Evolutionary conservation across 495 filamentous ascomycete species (phyloP).

Genomic region (Penicillium waksmanii): DNA sequence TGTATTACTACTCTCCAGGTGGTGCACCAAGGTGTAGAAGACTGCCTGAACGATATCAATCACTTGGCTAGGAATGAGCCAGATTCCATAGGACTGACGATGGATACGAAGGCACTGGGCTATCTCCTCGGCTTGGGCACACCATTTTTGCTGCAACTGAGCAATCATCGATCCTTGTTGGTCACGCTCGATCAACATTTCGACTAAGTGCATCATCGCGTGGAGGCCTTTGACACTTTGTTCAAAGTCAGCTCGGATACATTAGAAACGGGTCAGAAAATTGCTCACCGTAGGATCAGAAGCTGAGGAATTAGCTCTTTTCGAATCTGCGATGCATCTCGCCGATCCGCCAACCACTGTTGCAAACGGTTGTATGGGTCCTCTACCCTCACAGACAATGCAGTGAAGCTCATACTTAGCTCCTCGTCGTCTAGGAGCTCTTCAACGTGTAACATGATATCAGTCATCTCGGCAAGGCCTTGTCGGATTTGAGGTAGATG

Average conservation of each 20-base stretch:
- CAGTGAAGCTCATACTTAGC: constrained; percentile 5
- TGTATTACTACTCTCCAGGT: constrained; percentile 28
- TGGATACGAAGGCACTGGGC: constrained; percentile 37
- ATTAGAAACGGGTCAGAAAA: no score
- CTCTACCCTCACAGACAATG: constrained; percentile 25
- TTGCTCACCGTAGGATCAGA: no score
- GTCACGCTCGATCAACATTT: constrained; percentile 23
- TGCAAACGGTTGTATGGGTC: constrained; percentile 28
- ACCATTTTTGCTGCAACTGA: constrained; percentile 22
- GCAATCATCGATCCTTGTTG: constrained; percentile 10
- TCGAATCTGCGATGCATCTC: constrained; percentile 20
- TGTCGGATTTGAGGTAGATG: constrained; percentile 33
- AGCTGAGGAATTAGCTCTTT: no score
- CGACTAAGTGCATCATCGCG: constrained; percentile 28
- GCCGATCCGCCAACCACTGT: constrained; percentile 28
- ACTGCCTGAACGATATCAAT: constrained; percentile 35
- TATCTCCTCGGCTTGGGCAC: constrained; percentile 33
- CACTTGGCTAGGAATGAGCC: constrained; percentile 40
- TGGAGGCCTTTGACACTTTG: constrained; percentile 36
- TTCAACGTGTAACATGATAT: constrained; percentile 32
- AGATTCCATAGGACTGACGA: constrained; percentile 39
- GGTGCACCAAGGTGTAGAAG: constrained; percentile 30
- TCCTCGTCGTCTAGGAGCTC: constrained; percentile 11
- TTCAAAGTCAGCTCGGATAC: background rate
- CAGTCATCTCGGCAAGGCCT: constrained; percentile 26